Evolutionary conservation across 768 basidiomycete species (phyloP).

Genomic region (Lactarius psammicola): DNA sequence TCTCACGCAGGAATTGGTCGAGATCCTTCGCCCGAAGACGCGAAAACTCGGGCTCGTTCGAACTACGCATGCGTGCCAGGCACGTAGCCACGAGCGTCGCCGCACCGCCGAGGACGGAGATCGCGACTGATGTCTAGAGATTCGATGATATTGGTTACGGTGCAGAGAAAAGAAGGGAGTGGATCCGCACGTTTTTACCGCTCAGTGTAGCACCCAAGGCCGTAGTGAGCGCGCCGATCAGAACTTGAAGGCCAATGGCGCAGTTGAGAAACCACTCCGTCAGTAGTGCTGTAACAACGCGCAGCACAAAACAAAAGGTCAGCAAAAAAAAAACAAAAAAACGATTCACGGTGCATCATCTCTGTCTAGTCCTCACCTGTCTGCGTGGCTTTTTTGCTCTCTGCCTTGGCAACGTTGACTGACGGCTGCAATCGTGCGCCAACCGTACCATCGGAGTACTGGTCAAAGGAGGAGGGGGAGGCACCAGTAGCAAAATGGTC

Average conservation of each 20-base stretch:
- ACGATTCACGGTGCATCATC: neutral
- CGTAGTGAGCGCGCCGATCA: conserved; percentile 35
- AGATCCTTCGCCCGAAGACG: conserved; percentile 55
- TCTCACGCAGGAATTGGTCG: conserved; percentile 65
- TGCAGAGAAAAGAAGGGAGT: too few relatives aligned
- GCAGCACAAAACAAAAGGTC: neutral
- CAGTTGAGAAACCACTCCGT: conserved; percentile 28
- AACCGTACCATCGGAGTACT: conserved; percentile 4
- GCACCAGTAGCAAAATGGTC: neutral
- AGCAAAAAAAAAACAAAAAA: too few relatives aligned
- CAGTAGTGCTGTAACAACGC: conserved; percentile 19
- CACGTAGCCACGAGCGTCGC: conserved; percentile 72
- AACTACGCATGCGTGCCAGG: conserved; percentile 65
- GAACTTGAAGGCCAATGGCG: conserved; percentile 34
- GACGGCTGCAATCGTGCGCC: conserved; percentile 13
- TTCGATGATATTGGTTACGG: neutral
- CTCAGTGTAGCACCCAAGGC: conserved; percentile 31
- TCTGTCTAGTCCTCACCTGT: conserved; percentile 14
- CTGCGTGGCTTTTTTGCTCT: neutral
- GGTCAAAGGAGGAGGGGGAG: neutral
- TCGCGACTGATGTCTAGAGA: conserved; percentile 39
- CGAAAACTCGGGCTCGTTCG: conserved; percentile 67
- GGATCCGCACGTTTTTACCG: conserved; percentile 27
- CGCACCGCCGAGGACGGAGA: conserved; percentile 53
- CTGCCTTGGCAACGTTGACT: neutral